Evolutionary conservation across 495 filamentous ascomycete genomes (phyloP).

Genomic region (Penicillium canariense): DNA sequence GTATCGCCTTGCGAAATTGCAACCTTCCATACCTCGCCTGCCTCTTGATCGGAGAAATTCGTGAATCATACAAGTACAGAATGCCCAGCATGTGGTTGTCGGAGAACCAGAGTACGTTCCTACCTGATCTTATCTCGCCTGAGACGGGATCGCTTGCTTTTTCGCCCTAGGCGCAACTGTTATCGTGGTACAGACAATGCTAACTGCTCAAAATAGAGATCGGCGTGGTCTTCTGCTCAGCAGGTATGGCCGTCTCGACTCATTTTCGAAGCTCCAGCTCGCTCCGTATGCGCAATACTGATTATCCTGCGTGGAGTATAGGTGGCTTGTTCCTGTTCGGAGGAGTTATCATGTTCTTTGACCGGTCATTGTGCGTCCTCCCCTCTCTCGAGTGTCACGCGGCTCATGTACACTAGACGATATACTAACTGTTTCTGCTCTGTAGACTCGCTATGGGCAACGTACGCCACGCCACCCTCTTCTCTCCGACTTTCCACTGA

Average conservation of each 20-base stretch:
- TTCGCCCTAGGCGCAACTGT: slow-evolving; percentile 1
- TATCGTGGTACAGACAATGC: neutral
- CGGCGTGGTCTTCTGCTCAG: slow-evolving; percentile 92
- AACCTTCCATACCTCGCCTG: neutral
- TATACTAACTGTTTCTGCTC: slow-evolving; percentile 13
- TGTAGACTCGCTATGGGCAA: slow-evolving; percentile 84
- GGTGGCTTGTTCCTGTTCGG: slow-evolving; percentile 91
- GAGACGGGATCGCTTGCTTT: neutral
- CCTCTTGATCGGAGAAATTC: neutral
- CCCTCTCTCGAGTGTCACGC: neutral
- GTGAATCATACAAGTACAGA: slow-evolving; percentile 3
- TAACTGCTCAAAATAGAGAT: slow-evolving; percentile 60
- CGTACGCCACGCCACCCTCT: slow-evolving; percentile 38
- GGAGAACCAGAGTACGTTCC: slow-evolving; percentile 82
- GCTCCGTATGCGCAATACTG: neutral
- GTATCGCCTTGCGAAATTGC: neutral
- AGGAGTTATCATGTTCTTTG: slow-evolving; percentile 94
- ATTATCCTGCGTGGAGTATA: slow-evolving; percentile 27
- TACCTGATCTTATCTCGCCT: neutral
- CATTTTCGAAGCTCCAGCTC: neutral
- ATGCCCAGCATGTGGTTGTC: slow-evolving; percentile 90
- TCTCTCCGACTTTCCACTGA: slow-evolving; percentile 4
- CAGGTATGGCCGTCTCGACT: slow-evolving; percentile 61
- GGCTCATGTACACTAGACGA: neutral
- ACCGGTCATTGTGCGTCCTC: slow-evolving; percentile 76